Evolutionary conservation across 140 eudicot genomes (phyloP), one percentile per base, ranked within the genome.

Genomic region (Ambrosia hybrid): DNA sequence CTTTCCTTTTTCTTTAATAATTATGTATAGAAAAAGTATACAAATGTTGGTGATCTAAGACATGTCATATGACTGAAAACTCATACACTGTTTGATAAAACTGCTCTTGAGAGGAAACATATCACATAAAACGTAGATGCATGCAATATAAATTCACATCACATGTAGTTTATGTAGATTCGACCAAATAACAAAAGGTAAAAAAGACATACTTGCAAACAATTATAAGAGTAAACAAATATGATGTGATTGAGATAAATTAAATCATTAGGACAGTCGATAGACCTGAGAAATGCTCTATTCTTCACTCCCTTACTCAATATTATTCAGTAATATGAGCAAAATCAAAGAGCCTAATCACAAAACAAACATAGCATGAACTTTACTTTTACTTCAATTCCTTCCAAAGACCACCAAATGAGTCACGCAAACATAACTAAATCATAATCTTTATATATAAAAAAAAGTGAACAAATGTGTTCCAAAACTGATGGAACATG

Each of bases 91-190:
- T 63, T 36, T 39, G 13, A 66, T 45, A 52, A 37, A 13, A 55
- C 55, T 14, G 9, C 10, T 37, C 33, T 0, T 5, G 21, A 30
- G 62, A 51, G 30, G 3, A 46, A 68, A 51, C 60, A 51, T 49
- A 10, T 67, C 72, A 45, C 17, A 21, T 37, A 52, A 26, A 66
- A 53, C 10, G 33, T 39, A 43, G 34, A 45, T 58, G 48, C 5
- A 57, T 14, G 67, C 52, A 37, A 26, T 59, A 43, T 13, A 5
- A 61, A 36, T 56, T 57, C 75, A 39, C 34, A 30, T 30, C 34
- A 30, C 62, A 57, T 71, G 57, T 57, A 59, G 77, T 72, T 51
- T 34, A 73, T n/a, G 64, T 52, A 26, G 46, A 69, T 57, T 59
- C 34, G 34, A 30, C 56, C 11, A 33, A 34, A 45, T 45, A 26